A percentile compares a stretch with the other conserved stretches of the same genome.
Conservation (phyloP, 2,329 filamentous ascomycete genomes). For the Neopestalotiopsis sp. region DNA sequence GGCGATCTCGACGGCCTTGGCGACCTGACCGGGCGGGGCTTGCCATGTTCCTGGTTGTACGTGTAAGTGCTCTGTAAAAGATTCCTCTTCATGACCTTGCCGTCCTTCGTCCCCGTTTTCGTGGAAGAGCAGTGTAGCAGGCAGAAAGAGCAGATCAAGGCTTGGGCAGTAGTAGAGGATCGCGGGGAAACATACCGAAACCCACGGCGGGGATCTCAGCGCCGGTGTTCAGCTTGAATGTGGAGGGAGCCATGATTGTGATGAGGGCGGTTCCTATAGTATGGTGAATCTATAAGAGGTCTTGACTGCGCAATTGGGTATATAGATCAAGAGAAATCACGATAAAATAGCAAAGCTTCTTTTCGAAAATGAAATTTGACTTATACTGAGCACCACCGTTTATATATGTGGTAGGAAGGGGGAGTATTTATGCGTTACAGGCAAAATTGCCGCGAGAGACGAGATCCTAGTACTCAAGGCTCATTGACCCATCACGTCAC, state of each 20-base stretch:
- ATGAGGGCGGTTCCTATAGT: not conserved
- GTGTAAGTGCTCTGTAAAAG: slow-evolving; percentile 6
- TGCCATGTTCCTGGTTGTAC: slow-evolving; percentile 65
- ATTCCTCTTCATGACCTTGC: not conserved
- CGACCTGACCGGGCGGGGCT: slow-evolving; percentile 62
- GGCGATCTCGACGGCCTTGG: slow-evolving; percentile 62
- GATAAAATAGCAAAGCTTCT: slow-evolving; percentile 1
- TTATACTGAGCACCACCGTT: not conserved
- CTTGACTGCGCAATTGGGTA: not conserved
- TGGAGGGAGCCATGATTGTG: slow-evolving; percentile 55
- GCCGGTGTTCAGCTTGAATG: slow-evolving; percentile 70
- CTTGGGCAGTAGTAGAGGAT: not conserved
- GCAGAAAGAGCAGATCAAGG: not conserved
- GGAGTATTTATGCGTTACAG: slow-evolving; percentile 17
- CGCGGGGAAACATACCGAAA: slow-evolving; percentile 51
- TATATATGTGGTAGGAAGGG: not conserved
- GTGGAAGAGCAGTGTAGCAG: not conserved
- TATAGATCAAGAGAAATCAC: not conserved
- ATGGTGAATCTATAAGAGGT: not conserved
- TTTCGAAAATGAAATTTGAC: not conserved
- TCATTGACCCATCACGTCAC: slow-evolving; percentile 10
- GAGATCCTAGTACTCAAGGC: not conserved
- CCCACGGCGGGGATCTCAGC: slow-evolving; percentile 68
- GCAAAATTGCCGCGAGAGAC: slow-evolving; percentile 4
- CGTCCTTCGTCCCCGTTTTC: not conserved